Conservation (phyloP, 2,329 filamentous ascomycete genomes). For the Metarhizium humberi region DNA sequence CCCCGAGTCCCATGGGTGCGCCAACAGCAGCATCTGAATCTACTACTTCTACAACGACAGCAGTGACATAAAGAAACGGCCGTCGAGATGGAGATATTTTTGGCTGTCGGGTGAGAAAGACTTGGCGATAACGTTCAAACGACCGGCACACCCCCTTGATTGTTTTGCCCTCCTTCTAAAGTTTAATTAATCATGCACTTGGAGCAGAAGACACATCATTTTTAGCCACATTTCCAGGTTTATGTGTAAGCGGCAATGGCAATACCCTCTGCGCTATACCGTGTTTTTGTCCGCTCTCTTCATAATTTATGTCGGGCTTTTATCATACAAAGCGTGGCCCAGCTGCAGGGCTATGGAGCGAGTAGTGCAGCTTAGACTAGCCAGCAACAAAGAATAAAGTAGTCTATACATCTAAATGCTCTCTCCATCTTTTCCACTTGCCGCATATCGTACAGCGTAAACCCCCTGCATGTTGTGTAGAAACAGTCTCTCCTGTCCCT, state of each 20-base stretch:
- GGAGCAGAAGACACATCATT: not conserved
- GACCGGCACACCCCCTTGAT: too few species aligned
- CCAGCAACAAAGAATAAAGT: not conserved
- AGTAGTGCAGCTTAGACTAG: not conserved
- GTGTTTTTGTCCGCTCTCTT: not conserved
- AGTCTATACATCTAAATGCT: not conserved
- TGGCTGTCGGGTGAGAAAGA: not conserved
- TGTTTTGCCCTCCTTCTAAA: too few species aligned
- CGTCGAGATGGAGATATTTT: not conserved
- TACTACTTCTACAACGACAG: not conserved
- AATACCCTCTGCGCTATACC: constrained; percentile 2
- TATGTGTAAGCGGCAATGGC: constrained; percentile 2
- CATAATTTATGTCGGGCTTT: not conserved
- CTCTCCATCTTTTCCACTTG: not conserved
- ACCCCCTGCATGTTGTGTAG: too few species aligned
- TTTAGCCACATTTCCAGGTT: not conserved
- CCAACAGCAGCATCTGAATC: constrained; percentile 10
- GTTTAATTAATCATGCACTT: not conserved
- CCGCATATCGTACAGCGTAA: constrained; percentile 3
- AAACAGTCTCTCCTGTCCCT: too few species aligned
- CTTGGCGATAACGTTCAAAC: not conserved
- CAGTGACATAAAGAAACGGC: not conserved
- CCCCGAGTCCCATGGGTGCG: constrained; percentile 10
- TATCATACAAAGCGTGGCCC: constrained; percentile 1
- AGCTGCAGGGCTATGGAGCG: not conserved